Percentiles rank a stretch among this genome's conserved stretches.
Evolutionary conservation across 768 basidiomycete species (phyloP).

Genomic region (Tulasnella sp.): DNA sequence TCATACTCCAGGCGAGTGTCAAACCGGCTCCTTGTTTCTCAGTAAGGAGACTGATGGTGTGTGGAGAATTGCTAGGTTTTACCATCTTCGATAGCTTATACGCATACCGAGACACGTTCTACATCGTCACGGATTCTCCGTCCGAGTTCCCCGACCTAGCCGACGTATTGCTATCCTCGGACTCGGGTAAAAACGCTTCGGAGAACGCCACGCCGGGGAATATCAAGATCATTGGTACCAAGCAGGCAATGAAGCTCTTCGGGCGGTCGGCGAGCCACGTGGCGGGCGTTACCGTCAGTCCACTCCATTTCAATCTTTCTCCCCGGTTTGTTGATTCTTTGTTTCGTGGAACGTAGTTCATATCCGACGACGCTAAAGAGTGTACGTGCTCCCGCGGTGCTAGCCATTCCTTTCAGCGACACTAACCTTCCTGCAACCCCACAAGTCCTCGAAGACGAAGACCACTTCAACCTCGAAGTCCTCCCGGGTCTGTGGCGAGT

Average conservation of each 20-base stretch:
- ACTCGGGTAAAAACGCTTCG: conserved; percentile 37
- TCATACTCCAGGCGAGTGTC: not conserved
- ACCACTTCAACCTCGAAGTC: conserved; percentile 87
- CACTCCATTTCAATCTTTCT: too few relatives aligned
- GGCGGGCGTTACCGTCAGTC: conserved; percentile 59
- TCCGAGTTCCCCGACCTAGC: conserved; percentile 49
- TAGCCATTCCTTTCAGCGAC: not conserved
- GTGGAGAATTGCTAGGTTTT: not conserved
- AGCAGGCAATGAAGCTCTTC: conserved; percentile 56
- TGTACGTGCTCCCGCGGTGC: not conserved
- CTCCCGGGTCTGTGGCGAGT: too few relatives aligned
- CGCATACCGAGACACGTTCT: not conserved
- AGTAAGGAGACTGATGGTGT: not conserved
- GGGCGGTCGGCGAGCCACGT: conserved; percentile 59
- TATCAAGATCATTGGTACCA: conserved; percentile 60
- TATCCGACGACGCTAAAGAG: not conserved
- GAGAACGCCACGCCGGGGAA: conserved; percentile 70
- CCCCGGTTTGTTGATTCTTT: not conserved
- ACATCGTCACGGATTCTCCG: conserved; percentile 52
- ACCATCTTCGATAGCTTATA: not conserved
- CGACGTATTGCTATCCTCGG: conserved; percentile 62
- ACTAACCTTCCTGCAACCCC: not conserved
- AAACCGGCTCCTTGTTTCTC: too few relatives aligned
- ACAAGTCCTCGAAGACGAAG: conserved; percentile 68
- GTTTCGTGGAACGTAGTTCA: not conserved